Base-by-base conservation (phyloP, 805 yeast genomes). In the Groenewaldozyma salmanticensis region DNA sequence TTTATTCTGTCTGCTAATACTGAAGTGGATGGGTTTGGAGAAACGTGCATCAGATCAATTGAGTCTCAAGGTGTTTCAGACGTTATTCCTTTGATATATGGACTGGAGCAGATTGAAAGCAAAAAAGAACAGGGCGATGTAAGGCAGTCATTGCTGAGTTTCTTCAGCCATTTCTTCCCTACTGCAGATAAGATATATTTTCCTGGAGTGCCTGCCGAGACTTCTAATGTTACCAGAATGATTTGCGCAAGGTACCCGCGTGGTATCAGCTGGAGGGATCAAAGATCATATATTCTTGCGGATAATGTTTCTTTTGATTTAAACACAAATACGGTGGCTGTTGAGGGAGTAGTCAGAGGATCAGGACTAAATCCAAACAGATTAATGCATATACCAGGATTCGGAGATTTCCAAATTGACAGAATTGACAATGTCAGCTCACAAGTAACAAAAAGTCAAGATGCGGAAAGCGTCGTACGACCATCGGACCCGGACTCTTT, bases 61-160 rank as follows among this genome's bases (percentile, higher is more conserved):
- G 86, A 84, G 54, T 73, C 88, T 11, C 98, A 94, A 65, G 97
- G 97, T 68, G 81, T 88, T 11, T 80, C 95, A 0, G 75, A 86
- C 3, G 79, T 78, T 1, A 32, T 47, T n/a, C 41, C 54, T 3
- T 47, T 52, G 20, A 40, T 52, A 5, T 21, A 33, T 27, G 24
- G 38, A 24, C 21, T 46, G 22, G 38, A 38, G 20, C 37, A 72
- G 2, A 74, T 77, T 1, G 83, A 76, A 50, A 27, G 17, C 9
- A 81, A 81, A 60, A 85, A 85, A 55, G 74, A 81, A 51, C 96
- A 85, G 58, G 60, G 70, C 43, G 94, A 82, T 54, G 71, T 77
- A 11, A 65, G 76, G 44, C 75, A 71, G 51, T 79, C 88, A 3
- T 63, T 82, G 45, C 67, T 74, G 29, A 74, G 81, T 42, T 81